Percentiles rank a stretch among this genome's conserved stretches.
Evolutionary conservation across 164 flowering plant genomes (phyloP).

Genomic region (Kalanchoe fedtschenkoi): DNA sequence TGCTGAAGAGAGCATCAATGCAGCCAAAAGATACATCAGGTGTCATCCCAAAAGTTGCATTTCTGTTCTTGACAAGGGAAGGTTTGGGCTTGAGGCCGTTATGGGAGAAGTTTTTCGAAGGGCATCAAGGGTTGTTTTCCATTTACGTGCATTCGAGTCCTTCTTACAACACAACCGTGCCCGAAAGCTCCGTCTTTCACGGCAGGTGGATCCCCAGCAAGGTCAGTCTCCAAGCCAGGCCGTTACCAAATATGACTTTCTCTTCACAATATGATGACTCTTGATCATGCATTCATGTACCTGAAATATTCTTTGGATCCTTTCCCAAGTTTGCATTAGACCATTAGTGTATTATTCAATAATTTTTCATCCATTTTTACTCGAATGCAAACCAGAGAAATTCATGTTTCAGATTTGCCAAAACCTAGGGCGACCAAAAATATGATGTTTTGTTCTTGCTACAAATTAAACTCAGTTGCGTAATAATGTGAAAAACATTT

Average conservation of each 20-base stretch:
- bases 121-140: conserved; percentile 53
- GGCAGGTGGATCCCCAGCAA: conserved; percentile 74
- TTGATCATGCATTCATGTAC: not conserved
- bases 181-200: conserved; percentile 57
- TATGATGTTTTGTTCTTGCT: too few relatives aligned
- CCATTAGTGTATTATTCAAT: too few relatives aligned
- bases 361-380: too few relatives aligned
- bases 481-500: too few relatives aligned
- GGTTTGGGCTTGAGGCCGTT: conserved; percentile 71
- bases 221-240: conserved; percentile 27
- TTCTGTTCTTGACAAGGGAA: conserved; percentile 89
- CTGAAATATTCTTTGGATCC: too few relatives aligned
- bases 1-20: conserved; percentile 71
- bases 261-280: too few relatives aligned
- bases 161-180: conserved; percentile 32
- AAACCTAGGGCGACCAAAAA: too few relatives aligned
- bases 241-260: not conserved
- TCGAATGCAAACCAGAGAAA: too few relatives aligned
- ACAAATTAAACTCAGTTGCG: too few relatives aligned
- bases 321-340: too few relatives aligned
- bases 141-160: conserved; percentile 77
- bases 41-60: conserved; percentile 77
- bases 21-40: conserved; percentile 46
- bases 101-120: conserved; percentile 82
- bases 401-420: too few relatives aligned